A percentile compares a stretch with the other conserved stretches of the same genome.
Conservation (phyloP, 2,329 filamentous ascomycete species). For the Amphichorda felina region DNA sequence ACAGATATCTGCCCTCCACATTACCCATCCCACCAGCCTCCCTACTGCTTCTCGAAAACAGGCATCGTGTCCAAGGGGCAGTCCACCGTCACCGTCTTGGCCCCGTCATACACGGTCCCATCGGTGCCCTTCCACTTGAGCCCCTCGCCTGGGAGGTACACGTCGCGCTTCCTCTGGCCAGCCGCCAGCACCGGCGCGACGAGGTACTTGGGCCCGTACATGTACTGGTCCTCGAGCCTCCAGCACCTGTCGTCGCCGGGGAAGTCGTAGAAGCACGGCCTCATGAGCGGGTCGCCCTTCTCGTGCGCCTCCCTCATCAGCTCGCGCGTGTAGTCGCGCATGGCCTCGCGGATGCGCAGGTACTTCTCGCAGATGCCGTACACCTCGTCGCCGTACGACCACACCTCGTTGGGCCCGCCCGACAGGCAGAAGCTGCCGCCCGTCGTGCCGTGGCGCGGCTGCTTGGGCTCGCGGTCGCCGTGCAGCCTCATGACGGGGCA, state of each 20-base stretch:
- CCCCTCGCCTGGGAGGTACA: conserved; percentile 2
- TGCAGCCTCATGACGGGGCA: conserved; percentile 58
- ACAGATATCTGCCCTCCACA: no score
- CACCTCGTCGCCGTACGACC: conserved; percentile 50
- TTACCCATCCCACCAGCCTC: no score
- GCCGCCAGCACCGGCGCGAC: background rate
- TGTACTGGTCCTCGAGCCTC: conserved; percentile 49
- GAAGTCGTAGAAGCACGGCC: conserved; percentile 53
- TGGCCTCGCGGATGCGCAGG: conserved; percentile 41
- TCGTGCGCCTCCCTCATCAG: conserved; percentile 50
- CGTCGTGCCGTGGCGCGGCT: conserved; percentile 18
- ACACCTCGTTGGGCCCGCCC: conserved; percentile 51
- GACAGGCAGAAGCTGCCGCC: conserved; percentile 28
- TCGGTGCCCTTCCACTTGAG: conserved; percentile 5
- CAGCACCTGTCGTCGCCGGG: conserved; percentile 40
- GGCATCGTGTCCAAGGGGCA: conserved; percentile 7
- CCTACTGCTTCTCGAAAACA: conserved; percentile 4
- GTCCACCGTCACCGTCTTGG: conserved; percentile 5
- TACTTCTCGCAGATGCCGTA: conserved; percentile 50
- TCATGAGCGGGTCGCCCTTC: conserved; percentile 48
- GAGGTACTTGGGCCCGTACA: conserved; percentile 35
- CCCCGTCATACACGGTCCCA: conserved; percentile 5
- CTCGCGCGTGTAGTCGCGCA: conserved; percentile 43
- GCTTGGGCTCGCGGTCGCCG: conserved; percentile 49
- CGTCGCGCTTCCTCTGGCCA: conserved; percentile 1